A percentile compares a stretch with the other conserved stretches of the same genome.
phyloP scores from a whole-genome alignment of 1,284 basidiomycete species.

The Anthracocystis setariae region DNA sequence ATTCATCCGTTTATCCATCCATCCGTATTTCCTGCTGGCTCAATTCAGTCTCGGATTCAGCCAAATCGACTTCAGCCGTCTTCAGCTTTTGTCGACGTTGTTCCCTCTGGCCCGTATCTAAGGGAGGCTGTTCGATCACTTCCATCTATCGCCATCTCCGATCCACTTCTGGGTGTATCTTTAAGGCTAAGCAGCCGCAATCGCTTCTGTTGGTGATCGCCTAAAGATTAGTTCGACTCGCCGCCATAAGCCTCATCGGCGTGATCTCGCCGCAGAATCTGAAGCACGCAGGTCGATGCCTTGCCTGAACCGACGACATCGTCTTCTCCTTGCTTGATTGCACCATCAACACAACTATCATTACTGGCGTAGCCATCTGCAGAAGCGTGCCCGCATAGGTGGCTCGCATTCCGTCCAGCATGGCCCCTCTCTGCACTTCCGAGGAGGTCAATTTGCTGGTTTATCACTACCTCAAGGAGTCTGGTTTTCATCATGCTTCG shows the following conservation, averaged over 20 bases:
- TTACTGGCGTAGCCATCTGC: background rate
- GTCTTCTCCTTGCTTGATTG: background rate
- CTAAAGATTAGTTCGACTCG: too few species aligned
- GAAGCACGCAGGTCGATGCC: background rate
- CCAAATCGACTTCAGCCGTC: background rate
- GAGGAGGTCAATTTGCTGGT: constrained; percentile 65
- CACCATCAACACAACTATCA: background rate
- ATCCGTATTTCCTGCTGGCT: background rate
- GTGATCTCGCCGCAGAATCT: too few species aligned
- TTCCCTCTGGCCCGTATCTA: too few species aligned
- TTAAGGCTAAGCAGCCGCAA: too few species aligned
- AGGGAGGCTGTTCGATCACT: too few species aligned
- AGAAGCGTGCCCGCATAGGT: constrained; percentile 1
- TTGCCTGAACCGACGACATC: background rate
- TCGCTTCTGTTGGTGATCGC: too few species aligned
- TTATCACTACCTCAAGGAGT: constrained; percentile 68
- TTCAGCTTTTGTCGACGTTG: background rate
- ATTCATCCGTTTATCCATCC: background rate
- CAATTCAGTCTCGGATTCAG: background rate
- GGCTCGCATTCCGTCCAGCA: constrained; percentile 11
- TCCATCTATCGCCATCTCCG: too few species aligned
- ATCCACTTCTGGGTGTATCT: too few species aligned
- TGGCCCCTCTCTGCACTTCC: constrained; percentile 60
- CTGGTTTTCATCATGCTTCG: constrained; percentile 61
- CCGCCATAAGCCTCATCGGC: too few species aligned